Base-by-base conservation (phyloP, 1,139 yeast genomes). In the Yamadazyma songkhlaensis region DNA sequence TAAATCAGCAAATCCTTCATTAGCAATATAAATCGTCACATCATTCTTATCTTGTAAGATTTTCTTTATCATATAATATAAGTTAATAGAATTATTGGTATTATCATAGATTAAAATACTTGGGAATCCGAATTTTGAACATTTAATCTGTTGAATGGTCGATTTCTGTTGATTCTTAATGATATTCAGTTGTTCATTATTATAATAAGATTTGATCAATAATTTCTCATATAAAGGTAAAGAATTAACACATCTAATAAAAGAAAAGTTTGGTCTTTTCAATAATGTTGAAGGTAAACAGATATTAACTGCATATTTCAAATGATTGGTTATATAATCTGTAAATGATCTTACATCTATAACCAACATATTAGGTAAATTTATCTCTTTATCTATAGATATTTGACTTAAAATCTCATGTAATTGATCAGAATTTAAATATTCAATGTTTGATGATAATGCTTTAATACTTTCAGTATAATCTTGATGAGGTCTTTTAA, bases 241-340 rank as follows among this genome's bases (percentile, higher is more conserved):
- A 26, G 85, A 77, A 40, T 77, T 80, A 31, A 79, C 60, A 45
- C 84, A 74, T 47, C 82, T 60, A 39, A 64, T 47, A 37, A 85
- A 62, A 12, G 76, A 74, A 51, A 82, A 85, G 41, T 77, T 79
- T 27, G 77, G 68, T 44, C 96, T 72, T 53, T 83, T 83, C 46
- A 87, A 62, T 34, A 87, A 65, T 1, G 95, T 86, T 13, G 92
- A 79, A 2, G 95, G 95, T 17, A 86, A 64, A 51, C 90, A 83
- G 25, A 86, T 72, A 53, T 84, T 84, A 31, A 83, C 62, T 2
- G 95, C 74, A 32, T 71, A 61, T n/a, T 49, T 50, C 11, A 87
- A 54, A 41, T 81, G 81, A 4, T 69, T 53, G 39, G 62, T 66
- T 24, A 75, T 64, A 55, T 64, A 84, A 37, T 81, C 86, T 4